A percentile compares a stretch with the other conserved stretches of the same genome.
These are phyloP conservation scores for Melampsora larici-populina DNA, from an alignment of 1,284 basidiomycete genomes.

Conservation along the genomic window DNA sequence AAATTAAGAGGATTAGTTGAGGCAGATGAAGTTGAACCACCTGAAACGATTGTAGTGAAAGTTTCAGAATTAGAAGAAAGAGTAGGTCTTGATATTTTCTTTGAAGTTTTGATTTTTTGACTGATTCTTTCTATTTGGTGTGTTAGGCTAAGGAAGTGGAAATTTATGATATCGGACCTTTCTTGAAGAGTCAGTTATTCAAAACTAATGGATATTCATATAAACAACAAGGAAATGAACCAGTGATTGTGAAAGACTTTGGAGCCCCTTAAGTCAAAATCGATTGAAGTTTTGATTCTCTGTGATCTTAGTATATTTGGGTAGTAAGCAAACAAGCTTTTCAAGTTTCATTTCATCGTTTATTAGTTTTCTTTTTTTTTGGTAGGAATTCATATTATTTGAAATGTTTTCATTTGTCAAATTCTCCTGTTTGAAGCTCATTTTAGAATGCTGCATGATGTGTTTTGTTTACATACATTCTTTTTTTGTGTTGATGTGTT, in stretches of 20 bases:
- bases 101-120: conserved; percentile 1
- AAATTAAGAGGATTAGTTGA: conserved; percentile 70
- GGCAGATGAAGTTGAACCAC: conserved; percentile 52
- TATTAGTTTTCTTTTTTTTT: too few relatives aligned
- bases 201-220: conserved; percentile 79
- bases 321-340: too few relatives aligned
- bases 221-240: conserved; percentile 16
- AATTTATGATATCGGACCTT: conserved; percentile 82
- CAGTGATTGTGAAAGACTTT: conserved; percentile 27
- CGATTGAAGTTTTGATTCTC: too few relatives aligned
- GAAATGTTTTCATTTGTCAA: too few relatives aligned
- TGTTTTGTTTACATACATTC: too few relatives aligned
- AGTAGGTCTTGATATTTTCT: conserved; percentile 57
- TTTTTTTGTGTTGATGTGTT: too few relatives aligned
- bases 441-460: too few relatives aligned
- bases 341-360: too few relatives aligned
- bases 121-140: conserved; percentile 43
- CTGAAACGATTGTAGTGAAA: conserved; percentile 64
- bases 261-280: background rate
- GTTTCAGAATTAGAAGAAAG: conserved; percentile 74
- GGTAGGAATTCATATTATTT: too few relatives aligned
- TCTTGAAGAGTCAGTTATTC: conserved; percentile 81
- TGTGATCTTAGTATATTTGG: too few relatives aligned
- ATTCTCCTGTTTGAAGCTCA: too few relatives aligned
- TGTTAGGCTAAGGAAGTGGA: conserved; percentile 84